Conservation (phyloP, 495 filamentous ascomycete species). For the Neohortaea acidophila region DNA sequence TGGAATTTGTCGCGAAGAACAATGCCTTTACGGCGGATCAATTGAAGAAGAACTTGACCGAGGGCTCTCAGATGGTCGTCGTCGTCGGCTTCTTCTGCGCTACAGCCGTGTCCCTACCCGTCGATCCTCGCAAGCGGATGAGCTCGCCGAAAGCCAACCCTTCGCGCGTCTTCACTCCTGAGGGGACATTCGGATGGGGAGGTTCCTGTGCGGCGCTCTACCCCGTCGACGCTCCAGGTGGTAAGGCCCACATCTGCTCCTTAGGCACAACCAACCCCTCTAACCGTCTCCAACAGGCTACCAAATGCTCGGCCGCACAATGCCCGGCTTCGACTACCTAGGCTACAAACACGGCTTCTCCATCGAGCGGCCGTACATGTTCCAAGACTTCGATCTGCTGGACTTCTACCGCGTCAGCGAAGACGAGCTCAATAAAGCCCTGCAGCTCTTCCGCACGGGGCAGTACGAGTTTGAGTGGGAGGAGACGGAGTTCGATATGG, state of each 20-base stretch:
- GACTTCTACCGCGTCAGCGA: conserved; percentile 39
- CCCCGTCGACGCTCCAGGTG: conserved; percentile 43
- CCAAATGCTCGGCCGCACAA: conserved; percentile 39
- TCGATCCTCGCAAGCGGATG: conserved; percentile 40
- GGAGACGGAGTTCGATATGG: conserved; percentile 38
- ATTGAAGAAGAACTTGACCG: conserved; percentile 34
- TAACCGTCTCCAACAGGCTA: conserved; percentile 21
- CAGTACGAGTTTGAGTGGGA: conserved; percentile 36
- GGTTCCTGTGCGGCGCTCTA: conserved; percentile 41
- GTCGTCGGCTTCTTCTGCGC: conserved; percentile 44
- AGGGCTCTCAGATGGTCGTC: conserved; percentile 35
- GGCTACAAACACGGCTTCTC: conserved; percentile 35
- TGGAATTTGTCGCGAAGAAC: conserved; percentile 41
- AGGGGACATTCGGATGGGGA: conserved; percentile 39
- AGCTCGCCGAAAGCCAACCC: conserved; percentile 46
- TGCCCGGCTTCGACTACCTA: conserved; percentile 41
- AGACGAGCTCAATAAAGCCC: conserved; percentile 25
- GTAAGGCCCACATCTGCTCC: conserved; percentile 11
- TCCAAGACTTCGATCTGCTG: conserved; percentile 42
- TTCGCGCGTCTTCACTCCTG: conserved; percentile 40
- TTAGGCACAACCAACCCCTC: no score
- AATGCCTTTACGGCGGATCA: conserved; percentile 38
- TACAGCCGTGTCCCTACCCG: conserved; percentile 38
- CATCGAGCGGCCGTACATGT: conserved; percentile 36
- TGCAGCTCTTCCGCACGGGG: conserved; percentile 22